Evolutionary conservation across 2,329 filamentous ascomycete genomes (phyloP).

Genomic region (Blumeriella jaapii): DNA sequence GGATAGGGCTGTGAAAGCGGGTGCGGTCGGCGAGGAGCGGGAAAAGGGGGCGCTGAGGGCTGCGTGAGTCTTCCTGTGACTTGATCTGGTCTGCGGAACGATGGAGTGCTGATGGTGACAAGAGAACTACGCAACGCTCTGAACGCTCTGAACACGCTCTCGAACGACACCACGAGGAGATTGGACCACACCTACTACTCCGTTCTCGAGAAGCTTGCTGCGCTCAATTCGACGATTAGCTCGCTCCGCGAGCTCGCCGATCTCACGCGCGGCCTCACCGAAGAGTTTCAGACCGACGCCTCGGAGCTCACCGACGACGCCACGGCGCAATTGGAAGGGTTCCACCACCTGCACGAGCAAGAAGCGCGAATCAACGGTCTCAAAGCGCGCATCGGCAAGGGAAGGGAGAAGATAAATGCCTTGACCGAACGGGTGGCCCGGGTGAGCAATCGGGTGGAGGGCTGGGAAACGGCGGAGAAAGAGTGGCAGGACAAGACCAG

Average conservation of each 20-base stretch:
- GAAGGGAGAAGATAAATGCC: constrained; percentile 45
- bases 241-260: constrained; percentile 56
- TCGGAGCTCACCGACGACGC: constrained; percentile 49
- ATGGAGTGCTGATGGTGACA: constrained; percentile 3
- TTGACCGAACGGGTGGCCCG: constrained; percentile 53
- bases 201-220: constrained; percentile 55
- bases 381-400: constrained; percentile 47
- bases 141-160: constrained; percentile 44
- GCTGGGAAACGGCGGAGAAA: constrained; percentile 54
- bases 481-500: constrained; percentile 60
- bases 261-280: constrained; percentile 45
- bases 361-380: constrained; percentile 50
- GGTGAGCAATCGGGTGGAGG: constrained; percentile 52
- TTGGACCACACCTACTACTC: constrained; percentile 67
- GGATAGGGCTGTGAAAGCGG: constrained; percentile 27
- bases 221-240: constrained; percentile 51
- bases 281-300: constrained; percentile 48
- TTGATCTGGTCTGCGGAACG: neutral
- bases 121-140: constrained; percentile 43
- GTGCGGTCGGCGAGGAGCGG: constrained; percentile 32
- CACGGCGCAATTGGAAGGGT: constrained; percentile 37
- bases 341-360: constrained; percentile 54
- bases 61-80: constrained; percentile 30
- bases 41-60: constrained; percentile 31
- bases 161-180: constrained; percentile 48